phyloP scores from a whole-genome alignment of 257 asterid species.

The Gentiana dahurica region DNA sequence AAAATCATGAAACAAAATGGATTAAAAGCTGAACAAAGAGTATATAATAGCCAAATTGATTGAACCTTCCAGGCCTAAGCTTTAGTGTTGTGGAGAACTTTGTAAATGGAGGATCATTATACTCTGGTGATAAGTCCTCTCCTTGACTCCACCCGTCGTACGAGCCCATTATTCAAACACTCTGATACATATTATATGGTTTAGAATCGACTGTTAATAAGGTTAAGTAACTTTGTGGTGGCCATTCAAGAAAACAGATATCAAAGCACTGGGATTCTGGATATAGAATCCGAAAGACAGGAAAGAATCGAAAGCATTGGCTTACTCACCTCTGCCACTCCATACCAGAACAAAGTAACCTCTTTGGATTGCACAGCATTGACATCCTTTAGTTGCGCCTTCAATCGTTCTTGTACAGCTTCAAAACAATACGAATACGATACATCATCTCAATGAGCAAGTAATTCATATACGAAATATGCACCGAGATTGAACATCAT shows the following conservation, averaged over 20 bases:
- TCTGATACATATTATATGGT: slow-evolving; percentile 25
- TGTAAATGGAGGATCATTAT: slow-evolving; percentile 43
- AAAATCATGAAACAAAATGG: no score
- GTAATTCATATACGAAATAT: not conserved
- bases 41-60: not conserved
- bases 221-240: not conserved
- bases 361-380: slow-evolving; percentile 52
- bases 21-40: not conserved
- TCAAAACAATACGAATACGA: slow-evolving; percentile 10
- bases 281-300: no score
- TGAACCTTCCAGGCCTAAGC: slow-evolving; percentile 89
- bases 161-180: slow-evolving; percentile 93
- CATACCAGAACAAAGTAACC: slow-evolving; percentile 66
- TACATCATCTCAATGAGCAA: slow-evolving; percentile 3
- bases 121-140: slow-evolving; percentile 75
- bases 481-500: not conserved
- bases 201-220: no score
- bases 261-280: no score
- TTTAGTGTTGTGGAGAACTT: slow-evolving; percentile 62
- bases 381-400: slow-evolving; percentile 68
- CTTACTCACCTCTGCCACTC: slow-evolving; percentile 82
- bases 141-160: slow-evolving; percentile 90
- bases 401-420: slow-evolving; percentile 66
- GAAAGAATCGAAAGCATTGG: not conserved
- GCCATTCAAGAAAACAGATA: no score